phyloP scores from a whole-genome alignment of 2,329 filamentous ascomycete genomes.

The Pezicula radicicola region DNA sequence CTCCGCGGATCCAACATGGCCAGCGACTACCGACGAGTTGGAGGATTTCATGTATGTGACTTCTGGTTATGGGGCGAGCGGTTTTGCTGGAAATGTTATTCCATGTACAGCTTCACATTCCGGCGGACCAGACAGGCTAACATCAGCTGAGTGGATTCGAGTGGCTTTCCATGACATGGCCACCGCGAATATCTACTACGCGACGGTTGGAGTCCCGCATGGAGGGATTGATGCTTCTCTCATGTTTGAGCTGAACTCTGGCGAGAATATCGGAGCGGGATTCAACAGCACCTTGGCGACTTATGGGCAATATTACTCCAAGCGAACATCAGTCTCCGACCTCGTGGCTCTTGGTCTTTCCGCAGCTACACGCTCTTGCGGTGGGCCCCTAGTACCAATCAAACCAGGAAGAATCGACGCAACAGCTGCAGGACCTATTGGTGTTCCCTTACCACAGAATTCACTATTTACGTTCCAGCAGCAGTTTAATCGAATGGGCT shows the following conservation, averaged over 20 bases:
- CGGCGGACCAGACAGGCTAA: constrained; percentile 48
- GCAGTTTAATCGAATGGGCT: constrained; percentile 57
- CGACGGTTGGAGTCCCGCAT: constrained; percentile 18
- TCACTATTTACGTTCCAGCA: constrained; percentile 46
- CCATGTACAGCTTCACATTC: constrained; percentile 53
- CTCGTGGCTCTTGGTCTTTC: constrained; percentile 57
- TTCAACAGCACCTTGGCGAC: constrained; percentile 51
- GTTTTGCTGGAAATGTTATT: constrained; percentile 53
- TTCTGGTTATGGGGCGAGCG: constrained; percentile 48
- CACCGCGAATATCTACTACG: constrained; percentile 45
- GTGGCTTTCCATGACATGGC: constrained; percentile 62
- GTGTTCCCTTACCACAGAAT: constrained; percentile 58
- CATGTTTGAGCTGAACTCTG: constrained; percentile 52
- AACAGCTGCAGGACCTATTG: constrained; percentile 38
- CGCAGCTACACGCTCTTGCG: constrained; percentile 55
- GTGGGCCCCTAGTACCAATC: constrained; percentile 52
- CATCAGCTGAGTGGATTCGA: constrained; percentile 60
- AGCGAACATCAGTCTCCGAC: constrained; percentile 50
- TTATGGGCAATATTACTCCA: constrained; percentile 51
- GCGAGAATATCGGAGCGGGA: constrained; percentile 55
- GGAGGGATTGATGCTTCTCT: constrained; percentile 60
- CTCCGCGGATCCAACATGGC: constrained; percentile 56
- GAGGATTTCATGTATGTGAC: constrained; percentile 63
- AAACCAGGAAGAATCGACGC: constrained; percentile 54
- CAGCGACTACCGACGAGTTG: constrained; percentile 55